phyloP scores from a whole-genome alignment of 257 asterid genomes.

The Asclepias syriaca region DNA sequence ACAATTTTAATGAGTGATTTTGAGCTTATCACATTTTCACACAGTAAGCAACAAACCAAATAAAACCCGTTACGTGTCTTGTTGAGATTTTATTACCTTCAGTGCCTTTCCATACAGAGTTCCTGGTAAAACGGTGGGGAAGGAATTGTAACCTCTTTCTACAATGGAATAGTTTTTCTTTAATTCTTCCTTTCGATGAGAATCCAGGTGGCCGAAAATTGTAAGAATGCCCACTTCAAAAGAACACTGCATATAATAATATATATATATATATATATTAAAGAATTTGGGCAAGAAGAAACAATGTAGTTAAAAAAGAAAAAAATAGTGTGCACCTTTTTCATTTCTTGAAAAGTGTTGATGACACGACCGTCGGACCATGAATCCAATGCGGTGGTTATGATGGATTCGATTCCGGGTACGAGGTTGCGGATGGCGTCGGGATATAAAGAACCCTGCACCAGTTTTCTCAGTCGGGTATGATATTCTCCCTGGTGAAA shows the following conservation, averaged over 20 bases:
- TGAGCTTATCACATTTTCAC: too few species aligned
- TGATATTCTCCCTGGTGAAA: conserved; percentile 79
- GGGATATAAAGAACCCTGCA: conserved; percentile 48
- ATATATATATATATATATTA: neutral
- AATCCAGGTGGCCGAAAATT: conserved; percentile 57
- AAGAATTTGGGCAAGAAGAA: neutral
- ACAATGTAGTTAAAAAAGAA: too few species aligned
- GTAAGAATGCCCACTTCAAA: conserved; percentile 73
- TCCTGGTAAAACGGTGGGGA: conserved; percentile 62
- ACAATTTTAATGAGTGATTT: neutral
- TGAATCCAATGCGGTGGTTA: conserved; percentile 47
- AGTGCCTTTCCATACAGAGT: conserved; percentile 49
- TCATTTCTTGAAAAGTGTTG: conserved; percentile 61
- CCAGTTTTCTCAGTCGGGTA: conserved; percentile 62
- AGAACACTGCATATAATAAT: conserved; percentile 39
- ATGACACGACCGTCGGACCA: conserved; percentile 41
- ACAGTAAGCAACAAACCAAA: too few species aligned
- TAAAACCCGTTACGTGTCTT: too few species aligned
- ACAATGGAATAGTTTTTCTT: conserved; percentile 53
- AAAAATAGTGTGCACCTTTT: conserved; percentile 38
- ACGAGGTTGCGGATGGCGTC: conserved; percentile 50
- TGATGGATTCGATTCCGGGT: conserved; percentile 34
- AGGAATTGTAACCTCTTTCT: conserved; percentile 71
- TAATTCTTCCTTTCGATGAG: conserved; percentile 48
- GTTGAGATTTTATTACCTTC: conserved; percentile 30